These are phyloP conservation scores for Dicorynia guianensis DNA, from an alignment of 306 rosid genomes.

Conservation along the genomic window DNA sequence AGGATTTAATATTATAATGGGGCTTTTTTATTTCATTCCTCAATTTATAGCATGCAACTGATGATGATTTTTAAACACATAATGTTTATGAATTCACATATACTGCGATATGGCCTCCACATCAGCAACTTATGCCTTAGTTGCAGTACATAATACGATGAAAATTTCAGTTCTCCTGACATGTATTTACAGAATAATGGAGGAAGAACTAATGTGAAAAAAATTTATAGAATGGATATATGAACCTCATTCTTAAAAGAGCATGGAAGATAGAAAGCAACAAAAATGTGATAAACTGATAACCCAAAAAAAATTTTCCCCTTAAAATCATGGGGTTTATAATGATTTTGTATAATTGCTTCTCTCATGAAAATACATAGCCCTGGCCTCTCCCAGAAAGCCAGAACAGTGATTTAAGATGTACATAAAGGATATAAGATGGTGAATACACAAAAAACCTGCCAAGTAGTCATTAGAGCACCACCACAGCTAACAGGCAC, in stretches of 20 bases:
- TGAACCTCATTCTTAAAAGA: not conserved
- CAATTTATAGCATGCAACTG: conserved; percentile 1
- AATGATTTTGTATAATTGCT: too few species aligned
- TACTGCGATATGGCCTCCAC: not conserved
- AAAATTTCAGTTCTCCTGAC: not conserved
- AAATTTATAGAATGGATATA: not conserved
- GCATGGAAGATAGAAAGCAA: too few species aligned
- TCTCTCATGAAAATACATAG: too few species aligned
- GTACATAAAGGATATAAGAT: too few species aligned
- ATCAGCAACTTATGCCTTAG: not conserved
- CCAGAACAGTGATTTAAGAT: too few species aligned
- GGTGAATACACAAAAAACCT: too few species aligned
- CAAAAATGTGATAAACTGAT: too few species aligned
- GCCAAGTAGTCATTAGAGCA: too few species aligned
- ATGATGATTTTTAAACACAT: not conserved
- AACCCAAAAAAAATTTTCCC: too few species aligned
- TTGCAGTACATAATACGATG: not conserved
- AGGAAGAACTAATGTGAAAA: not conserved
- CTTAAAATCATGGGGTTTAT: too few species aligned
- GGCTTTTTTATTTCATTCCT: conserved; percentile 8
- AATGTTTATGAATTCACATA: not conserved
- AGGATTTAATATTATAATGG: conserved; percentile 29
- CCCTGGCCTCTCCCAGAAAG: too few species aligned
- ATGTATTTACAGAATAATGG: not conserved
- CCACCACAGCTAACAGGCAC: too few species aligned